Evolutionary conservation across 768 basidiomycete species (phyloP), one percentile per base, ranked within the genome.

Genomic region (Auriculariales sp.): DNA sequence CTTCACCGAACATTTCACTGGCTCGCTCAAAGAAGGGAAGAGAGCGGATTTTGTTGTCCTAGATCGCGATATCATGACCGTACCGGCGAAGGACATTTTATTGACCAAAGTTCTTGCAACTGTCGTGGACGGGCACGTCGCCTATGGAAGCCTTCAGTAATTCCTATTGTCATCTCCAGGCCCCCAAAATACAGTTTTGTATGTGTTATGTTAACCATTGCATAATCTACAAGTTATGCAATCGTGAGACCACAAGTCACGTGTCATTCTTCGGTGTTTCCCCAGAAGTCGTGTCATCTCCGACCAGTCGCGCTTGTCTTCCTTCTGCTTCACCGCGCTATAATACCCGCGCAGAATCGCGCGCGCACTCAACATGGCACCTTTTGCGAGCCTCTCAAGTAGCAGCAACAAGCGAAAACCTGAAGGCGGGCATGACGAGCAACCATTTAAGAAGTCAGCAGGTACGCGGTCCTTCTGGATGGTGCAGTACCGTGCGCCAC

Each of bases 11-110:
- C 61, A 74, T 15, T 67, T 68, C 4, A 66, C 81, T 1, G 93
- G 93, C 1, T 85, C 83, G 0, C 72, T 98, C 29, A 66, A 65
- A 1, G 65, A 72, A 0, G 90, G 91, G 3, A 91, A 90, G 62
- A 77, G 79, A 54, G 92, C 91, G 2, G 93, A 97, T 62, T 90
- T 85, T 55, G 85, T 92, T 33, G 66, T 95, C 2, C 71, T 93
- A 47, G 79, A 90, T 57, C 74, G 73, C 24, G 78, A 95, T 62
- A 81, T 94, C 53, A 80, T 93, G 80, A 71, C 62, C 2, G 68
- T 83, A 0, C 73, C 77, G 0, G 57, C 65, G 5, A 59, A 64
- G 3, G 80, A 88, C 46, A 81, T 93, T 47, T 60, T 89, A 55
- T 59, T 64, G 25, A 71, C 85, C 0, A 78, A 71, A 52, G 89